Base-by-base conservation (phyloP, 768 basidiomycete genomes). In the Rossbeevera mucosa region DNA sequence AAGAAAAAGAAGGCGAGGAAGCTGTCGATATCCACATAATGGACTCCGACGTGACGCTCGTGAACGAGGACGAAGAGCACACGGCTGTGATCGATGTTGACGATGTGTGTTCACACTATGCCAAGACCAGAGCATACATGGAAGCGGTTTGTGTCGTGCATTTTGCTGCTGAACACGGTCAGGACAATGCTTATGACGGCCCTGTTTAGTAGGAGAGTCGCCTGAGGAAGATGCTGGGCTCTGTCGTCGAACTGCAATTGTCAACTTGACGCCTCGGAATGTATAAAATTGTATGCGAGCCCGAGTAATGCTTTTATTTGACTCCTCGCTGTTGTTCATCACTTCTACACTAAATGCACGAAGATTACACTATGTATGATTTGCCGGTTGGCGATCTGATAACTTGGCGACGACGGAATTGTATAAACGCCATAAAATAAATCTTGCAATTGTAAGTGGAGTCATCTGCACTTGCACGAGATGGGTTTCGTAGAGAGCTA, bases 1-100 rank as follows among this genome's bases (percentile, higher is more conserved):
- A 46, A 14, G 51, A n/a, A 22, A 26, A 26, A 29, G 51, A 38
- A 33, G 33, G 26, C 2, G 45, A 47, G 11, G 47, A 46, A 2
- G 56, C 47, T 22, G 25, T 38, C 7, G 59, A 48, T 11, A 40
- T 54, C 2, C 36, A 7, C 7, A 20, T 52, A 22, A 51, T 61
- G 46, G 68, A 59, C 45, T 68, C 66, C 1, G 66, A 69, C 18
- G 22, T 47, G 54, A 68, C 68, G 2, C 68, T 68, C 26, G 65
- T 71, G 31, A 57, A 59, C 46, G 60, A 62, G 14, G 61, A 62
- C 43, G 59, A 59, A 4, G 54, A 52, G 5, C 46, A 53, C 5
- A 45, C 58, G 33, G 44, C 8, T 1, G 18, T 44, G 26, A 28
- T 55, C 49, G 57, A 68, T 42, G 21, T 62, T 6, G 59, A 61